Base-by-base conservation (phyloP, 495 filamentous ascomycete species). In the Aspergillus hancockii region DNA sequence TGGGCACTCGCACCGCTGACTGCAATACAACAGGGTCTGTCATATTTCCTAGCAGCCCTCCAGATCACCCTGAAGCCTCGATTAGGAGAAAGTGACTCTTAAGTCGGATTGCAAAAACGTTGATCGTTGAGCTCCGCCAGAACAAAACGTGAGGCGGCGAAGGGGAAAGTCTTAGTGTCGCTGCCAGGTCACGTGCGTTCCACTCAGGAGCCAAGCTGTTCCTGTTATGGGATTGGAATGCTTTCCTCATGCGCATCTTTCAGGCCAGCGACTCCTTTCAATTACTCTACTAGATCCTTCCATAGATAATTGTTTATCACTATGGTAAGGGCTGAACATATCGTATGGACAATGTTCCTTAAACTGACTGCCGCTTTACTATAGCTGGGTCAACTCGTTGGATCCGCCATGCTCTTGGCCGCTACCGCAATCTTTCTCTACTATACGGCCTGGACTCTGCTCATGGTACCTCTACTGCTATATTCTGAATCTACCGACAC, bases 361-460 rank as follows among this genome's bases (percentile, higher is more conserved):
- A 46, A 25, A 43, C 53, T 63, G 49, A 63, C 55, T 54, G 21
- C 22, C 16, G n/a, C 14, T 31, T 1, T 43, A 34, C 25, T 28
- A 40, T 68, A 98, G 94, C 90, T 97, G 77, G 94, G 96, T 81
- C 91, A 89, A 85, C 83, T 97, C 68, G 88, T 96, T 64, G 94
- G 95, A 78, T 85, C 95, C 81, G 90, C 87, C 81, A 99, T 99
- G 94, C 90, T 99, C 76, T 85, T 96, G 81, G 86, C 88, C 81
- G 92, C 94, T 71, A 89, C 92, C 63, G 86, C 88, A 73, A 91
- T 99, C 77, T 99, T 99, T 75, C 86, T 96, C 61, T 99, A 99
- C 83, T 99, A 99, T 78, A 95, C 92, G 18, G 85, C 96, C 67
- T 99, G 94, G 94, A 98, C 94, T 4, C 79, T 99, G 55, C 82